A percentile compares a stretch with the other conserved stretches of the same genome.
Evolutionary conservation across 768 basidiomycete species (phyloP).

Genomic region (Fistulinella prunicolor): DNA sequence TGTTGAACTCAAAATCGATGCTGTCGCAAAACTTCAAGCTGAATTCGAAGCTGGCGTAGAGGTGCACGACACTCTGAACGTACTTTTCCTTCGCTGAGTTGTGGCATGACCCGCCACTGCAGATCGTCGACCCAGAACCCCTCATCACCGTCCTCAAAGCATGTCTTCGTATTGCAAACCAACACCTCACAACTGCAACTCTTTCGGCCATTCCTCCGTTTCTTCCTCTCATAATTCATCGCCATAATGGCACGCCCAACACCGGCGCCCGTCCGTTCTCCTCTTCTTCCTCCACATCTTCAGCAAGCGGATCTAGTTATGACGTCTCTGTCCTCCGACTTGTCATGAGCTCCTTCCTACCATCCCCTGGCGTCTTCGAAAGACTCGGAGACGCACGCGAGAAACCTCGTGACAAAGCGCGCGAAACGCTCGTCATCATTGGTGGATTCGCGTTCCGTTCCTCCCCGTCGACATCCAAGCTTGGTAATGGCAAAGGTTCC

Average conservation of each 20-base stretch:
- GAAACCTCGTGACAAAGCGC: slow-evolving; percentile 66
- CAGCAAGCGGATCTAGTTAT: slow-evolving; percentile 39
- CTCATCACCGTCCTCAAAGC: slow-evolving; percentile 68
- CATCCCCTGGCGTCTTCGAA: slow-evolving; percentile 76
- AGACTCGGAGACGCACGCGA: slow-evolving; percentile 78
- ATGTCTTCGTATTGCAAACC: slow-evolving; percentile 76
- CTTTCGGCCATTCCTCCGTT: slow-evolving; percentile 66
- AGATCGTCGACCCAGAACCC: slow-evolving; percentile 74
- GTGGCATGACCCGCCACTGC: slow-evolving; percentile 11
- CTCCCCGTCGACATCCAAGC: slow-evolving; percentile 44
- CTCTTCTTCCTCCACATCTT: slow-evolving; percentile 52
- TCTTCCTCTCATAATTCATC: slow-evolving; percentile 59
- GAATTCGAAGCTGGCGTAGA: slow-evolving; percentile 71
- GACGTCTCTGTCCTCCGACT: slow-evolving; percentile 65
- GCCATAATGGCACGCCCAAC: slow-evolving; percentile 27
- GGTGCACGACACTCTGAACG: slow-evolving; percentile 39
- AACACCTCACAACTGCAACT: slow-evolving; percentile 77
- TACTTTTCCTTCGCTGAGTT: slow-evolving; percentile 13
- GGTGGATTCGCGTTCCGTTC: slow-evolving; percentile 69
- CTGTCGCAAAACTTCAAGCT: slow-evolving; percentile 70
- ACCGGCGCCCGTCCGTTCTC: slow-evolving; percentile 39
- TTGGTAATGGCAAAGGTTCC: slow-evolving; percentile 53
- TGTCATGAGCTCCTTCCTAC: slow-evolving; percentile 64
- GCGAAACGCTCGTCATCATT: slow-evolving; percentile 70
- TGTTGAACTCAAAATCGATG: slow-evolving; percentile 78